phyloP scores from a whole-genome alignment of 176 grass and related monocot species.

The Panicum miliaceum region DNA sequence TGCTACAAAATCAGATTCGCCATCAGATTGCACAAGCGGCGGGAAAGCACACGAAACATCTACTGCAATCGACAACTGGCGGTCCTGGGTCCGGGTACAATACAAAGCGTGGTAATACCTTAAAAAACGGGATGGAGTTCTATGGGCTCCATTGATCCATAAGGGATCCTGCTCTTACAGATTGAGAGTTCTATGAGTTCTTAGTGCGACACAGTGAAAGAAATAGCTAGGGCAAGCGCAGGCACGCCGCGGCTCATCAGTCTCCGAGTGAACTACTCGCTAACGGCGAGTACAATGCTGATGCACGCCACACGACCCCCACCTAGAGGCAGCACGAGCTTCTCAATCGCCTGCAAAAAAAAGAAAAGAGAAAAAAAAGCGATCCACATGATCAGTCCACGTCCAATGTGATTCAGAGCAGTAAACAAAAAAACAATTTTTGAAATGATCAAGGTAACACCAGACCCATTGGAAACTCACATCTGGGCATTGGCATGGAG shows the following conservation, averaged over 20 bases:
- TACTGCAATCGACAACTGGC: neutral
- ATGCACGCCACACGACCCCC: neutral
- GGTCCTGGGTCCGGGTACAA: constrained; percentile 9
- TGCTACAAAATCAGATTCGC: neutral
- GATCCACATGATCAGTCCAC: neutral
- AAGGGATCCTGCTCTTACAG: constrained; percentile 27
- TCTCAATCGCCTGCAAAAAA: constrained; percentile 54
- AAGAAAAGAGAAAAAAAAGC: no score
- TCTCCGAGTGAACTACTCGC: neutral
- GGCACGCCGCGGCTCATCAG: neutral
- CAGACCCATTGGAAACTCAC: constrained; percentile 40
- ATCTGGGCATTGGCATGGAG: constrained; percentile 83
- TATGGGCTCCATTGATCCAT: constrained; percentile 9
- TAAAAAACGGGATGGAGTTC: constrained; percentile 13
- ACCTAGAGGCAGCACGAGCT: neutral
- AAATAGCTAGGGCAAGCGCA: neutral
- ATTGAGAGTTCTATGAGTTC: no score
- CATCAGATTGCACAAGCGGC: constrained; percentile 20
- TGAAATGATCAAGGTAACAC: neutral
- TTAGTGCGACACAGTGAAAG: constrained; percentile 17
- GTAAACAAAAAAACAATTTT: neutral
- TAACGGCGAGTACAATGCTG: neutral
- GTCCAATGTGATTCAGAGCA: no score
- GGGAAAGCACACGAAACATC: constrained; percentile 16
- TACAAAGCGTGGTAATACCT: constrained; percentile 35